A percentile compares a stretch with the other conserved stretches of the same genome.
These are phyloP conservation scores for Aspergillus wentii DNA, from an alignment of 495 filamentous ascomycete species.

Conservation along the genomic window DNA sequence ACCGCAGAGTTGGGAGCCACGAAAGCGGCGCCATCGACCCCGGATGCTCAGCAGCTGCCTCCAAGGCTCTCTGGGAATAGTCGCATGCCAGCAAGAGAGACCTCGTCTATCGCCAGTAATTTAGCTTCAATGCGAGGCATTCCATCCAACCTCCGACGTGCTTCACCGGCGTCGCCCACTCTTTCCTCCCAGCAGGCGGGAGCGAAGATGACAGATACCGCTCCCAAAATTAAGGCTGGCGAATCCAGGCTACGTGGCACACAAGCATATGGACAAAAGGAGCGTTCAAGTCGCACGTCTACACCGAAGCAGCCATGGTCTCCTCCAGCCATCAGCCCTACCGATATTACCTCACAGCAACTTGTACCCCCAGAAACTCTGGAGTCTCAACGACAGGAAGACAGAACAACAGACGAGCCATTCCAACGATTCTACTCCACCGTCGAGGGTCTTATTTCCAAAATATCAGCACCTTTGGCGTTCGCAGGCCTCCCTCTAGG, in stretches of 20 bases:
- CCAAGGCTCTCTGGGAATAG: constrained; percentile 34
- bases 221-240: constrained; percentile 39
- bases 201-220: constrained; percentile 60
- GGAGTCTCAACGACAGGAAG: constrained; percentile 10
- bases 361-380: constrained; percentile 20
- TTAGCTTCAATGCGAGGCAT: constrained; percentile 86
- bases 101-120: constrained; percentile 87
- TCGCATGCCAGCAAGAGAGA: constrained; percentile 57
- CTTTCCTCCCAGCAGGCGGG: constrained; percentile 71
- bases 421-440: constrained; percentile 89
- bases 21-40: constrained; percentile 21
- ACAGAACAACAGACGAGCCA: constrained; percentile 57
- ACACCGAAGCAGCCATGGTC: constrained; percentile 31
- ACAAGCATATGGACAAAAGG: constrained; percentile 16
- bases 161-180: constrained; percentile 58
- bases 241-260: constrained; percentile 30
- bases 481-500: constrained; percentile 84
- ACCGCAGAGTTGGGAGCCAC: constrained; percentile 16
- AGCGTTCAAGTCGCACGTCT: constrained; percentile 17
- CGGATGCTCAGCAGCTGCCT: constrained; percentile 31
- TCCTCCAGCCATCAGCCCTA: constrained; percentile 27
- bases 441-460: constrained; percentile 77
- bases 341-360: constrained; percentile 33
- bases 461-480: constrained; percentile 80
- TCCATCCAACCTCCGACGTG: constrained; percentile 59